Evolutionary conservation across 192 early-diverging fungal species (phyloP), one percentile per base, ranked within the genome.

Genomic region (Backusella parvicylindrica): DNA sequence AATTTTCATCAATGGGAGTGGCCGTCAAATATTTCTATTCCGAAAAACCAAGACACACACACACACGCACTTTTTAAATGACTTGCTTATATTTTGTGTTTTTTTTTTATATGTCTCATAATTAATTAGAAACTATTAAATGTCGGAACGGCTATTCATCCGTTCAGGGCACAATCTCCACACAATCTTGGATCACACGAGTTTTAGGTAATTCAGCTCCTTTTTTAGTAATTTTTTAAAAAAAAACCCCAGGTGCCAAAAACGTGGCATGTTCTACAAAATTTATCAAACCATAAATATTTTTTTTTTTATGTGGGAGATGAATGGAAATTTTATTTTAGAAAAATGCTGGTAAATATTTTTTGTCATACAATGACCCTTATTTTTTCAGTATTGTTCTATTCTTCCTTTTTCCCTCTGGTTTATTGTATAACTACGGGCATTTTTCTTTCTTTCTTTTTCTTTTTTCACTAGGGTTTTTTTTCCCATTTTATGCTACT

Each of bases 201-300:
- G 53, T 56, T 56, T 56, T 28, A 26, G 53, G 53, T 56, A 56
- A 56, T 56, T 56, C 11, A 53, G 9, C 53, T 56, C 53, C 53
- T 56, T 26, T 56, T 56, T 56, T 23, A 26, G 53, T 56, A 56
- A 28, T 23, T 21, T 56, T 56, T 1, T 15, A 26, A 12, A 56
- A 56, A 26, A 56, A 56, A 50, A 50, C 2, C 53, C 26, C 53
- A 60, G 23, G 53, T 60, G 53, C 53, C 53, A 60, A 60, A 60
- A 60, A 60, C 53, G 53, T 60, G 53, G 53, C 53, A 60, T 60
- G 53, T 60, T 60, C 26, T 60, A 60, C 53, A 60, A 60, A 21
- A 50, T 21, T 38, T 26, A 28, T 13, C 53, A 47, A 47, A 47
- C 40, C 40, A 41, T 41, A 38, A 41, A 41, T 41, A 16, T 41